Percentiles rank a stretch among this genome's conserved stretches.
These are phyloP conservation scores for Luffa aegyptiaca DNA, from an alignment of 306 rosid species.

Conservation along the genomic window DNA sequence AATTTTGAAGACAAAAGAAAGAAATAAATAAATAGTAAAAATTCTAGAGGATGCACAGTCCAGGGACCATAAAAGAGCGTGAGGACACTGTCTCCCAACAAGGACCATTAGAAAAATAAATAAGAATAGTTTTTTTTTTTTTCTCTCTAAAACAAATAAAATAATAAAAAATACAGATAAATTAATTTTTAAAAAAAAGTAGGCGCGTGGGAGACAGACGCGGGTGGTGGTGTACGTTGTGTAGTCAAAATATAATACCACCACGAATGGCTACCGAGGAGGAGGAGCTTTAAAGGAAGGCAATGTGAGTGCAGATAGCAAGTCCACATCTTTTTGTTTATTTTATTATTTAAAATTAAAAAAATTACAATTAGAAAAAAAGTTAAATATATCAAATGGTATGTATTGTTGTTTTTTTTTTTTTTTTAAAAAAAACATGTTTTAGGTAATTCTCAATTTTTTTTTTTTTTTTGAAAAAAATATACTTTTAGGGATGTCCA, in stretches of 20 bases:
- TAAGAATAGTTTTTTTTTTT: not conserved
- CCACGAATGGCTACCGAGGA: slow-evolving; percentile 6
- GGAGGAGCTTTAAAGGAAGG: slow-evolving; percentile 30
- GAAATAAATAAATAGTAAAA: not conserved
- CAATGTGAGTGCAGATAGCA: slow-evolving; percentile 15
- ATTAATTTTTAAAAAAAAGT: not conserved
- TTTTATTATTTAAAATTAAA: not conserved
- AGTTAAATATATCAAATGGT: too few species aligned
- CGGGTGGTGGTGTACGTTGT: not conserved
- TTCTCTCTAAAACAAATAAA: too few species aligned
- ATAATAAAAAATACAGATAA: too few species aligned
- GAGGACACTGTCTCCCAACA: not conserved
- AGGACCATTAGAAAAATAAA: not conserved
- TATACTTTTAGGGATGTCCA: too few species aligned
- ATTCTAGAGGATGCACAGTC: not conserved
- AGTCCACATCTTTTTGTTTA: slow-evolving; percentile 15
- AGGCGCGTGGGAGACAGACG: not conserved
- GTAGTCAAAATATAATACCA: not conserved
- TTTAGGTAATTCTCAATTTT: too few species aligned
- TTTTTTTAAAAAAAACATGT: too few species aligned
- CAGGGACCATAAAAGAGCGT: not conserved
- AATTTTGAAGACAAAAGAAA: not conserved
- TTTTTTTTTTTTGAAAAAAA: too few species aligned
- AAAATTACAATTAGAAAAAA: too few species aligned
- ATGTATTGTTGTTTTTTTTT: too few species aligned